A percentile compares a stretch with the other conserved stretches of the same genome.
Conservation (phyloP, 2,329 filamentous ascomycete species). For the Penicillium janthinellum region DNA sequence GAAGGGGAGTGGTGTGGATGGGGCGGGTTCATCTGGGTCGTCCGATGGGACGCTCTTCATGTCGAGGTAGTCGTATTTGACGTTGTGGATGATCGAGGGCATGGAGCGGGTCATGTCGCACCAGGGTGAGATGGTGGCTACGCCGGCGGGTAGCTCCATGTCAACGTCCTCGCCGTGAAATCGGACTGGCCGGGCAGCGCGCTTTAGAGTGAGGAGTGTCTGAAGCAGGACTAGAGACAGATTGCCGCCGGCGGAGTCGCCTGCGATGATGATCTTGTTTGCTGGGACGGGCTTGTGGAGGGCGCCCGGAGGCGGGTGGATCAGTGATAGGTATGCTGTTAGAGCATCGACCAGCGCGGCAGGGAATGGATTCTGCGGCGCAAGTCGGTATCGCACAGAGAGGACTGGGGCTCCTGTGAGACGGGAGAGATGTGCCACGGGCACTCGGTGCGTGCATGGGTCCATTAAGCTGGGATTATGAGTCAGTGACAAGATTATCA, state of each 20-base stretch:
- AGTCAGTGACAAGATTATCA: neutral
- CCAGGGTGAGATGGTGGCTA: conserved; percentile 46
- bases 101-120: conserved; percentile 47
- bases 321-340: conserved; percentile 50
- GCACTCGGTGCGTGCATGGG: conserved; percentile 45
- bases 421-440: conserved; percentile 43
- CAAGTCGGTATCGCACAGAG: conserved; percentile 51
- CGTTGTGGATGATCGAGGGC: conserved; percentile 43
- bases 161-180: conserved; percentile 46
- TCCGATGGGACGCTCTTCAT: conserved; percentile 31
- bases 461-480: conserved; percentile 43
- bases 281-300: conserved; percentile 47
- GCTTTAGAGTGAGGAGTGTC: conserved; percentile 45
- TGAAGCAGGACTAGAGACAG: conserved; percentile 45
- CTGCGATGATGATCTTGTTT: conserved; percentile 48
- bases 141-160: conserved; percentile 45
- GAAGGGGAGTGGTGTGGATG: conserved; percentile 31
- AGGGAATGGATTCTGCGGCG: conserved; percentile 52
- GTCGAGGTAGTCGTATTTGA: conserved; percentile 45
- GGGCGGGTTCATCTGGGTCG: conserved; percentile 9
- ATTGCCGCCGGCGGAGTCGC: conserved; percentile 51
- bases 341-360: conserved; percentile 50
- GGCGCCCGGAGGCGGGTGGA: conserved; percentile 47
- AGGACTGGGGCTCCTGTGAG: conserved; percentile 43
- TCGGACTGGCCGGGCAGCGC: conserved; percentile 35